These are phyloP conservation scores for Lupinus albus DNA, from an alignment of 306 rosid genomes.

Conservation along the genomic window DNA sequence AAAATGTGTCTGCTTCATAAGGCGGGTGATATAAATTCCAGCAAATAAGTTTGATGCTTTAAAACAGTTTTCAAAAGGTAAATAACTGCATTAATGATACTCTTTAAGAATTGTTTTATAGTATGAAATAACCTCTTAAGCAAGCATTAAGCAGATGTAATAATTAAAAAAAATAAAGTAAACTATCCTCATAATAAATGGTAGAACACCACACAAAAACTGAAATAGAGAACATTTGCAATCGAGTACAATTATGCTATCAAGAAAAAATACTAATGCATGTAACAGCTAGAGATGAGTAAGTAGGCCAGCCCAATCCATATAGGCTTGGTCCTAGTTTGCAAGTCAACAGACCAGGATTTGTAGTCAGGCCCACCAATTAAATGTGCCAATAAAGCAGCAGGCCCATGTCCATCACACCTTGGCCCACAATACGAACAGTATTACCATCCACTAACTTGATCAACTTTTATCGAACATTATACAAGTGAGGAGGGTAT, in stretches of 20 bases:
- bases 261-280: neutral
- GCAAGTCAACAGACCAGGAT: too few species aligned
- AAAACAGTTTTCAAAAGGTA: conserved; percentile 11
- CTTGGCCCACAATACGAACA: neutral
- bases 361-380: too few species aligned
- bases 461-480: neutral
- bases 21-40: neutral
- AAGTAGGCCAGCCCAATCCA: too few species aligned
- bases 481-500: neutral
- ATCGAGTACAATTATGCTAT: neutral
- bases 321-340: too few species aligned
- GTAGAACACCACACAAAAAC: neutral
- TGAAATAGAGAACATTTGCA: neutral
- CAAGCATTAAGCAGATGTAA: neutral
- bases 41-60: neutral
- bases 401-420: too few species aligned
- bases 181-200: neutral
- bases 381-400: too few species aligned
- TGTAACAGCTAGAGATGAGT: too few species aligned
- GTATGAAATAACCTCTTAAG: neutral
- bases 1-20: conserved; percentile 18
- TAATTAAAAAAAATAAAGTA: neutral
- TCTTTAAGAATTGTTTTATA: neutral
- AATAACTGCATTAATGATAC: conserved; percentile 13
- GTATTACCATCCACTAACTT: neutral